Evolutionary conservation across 2,329 filamentous ascomycete species (phyloP).

Genomic region (Trichoderma citrinoviride): DNA sequence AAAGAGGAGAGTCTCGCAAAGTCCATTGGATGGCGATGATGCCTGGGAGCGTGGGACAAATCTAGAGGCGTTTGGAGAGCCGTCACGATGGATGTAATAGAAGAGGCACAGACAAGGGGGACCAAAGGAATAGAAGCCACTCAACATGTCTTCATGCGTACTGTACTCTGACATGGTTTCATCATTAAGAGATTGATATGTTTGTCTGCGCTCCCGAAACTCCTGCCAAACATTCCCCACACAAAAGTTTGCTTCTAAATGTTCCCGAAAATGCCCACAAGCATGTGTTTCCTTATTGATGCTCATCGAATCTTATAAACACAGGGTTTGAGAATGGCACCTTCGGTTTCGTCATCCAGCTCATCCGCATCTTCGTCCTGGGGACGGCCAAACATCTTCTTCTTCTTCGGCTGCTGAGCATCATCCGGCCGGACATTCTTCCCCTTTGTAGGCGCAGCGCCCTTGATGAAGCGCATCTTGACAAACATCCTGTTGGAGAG

Average conservation of each 20-base stretch:
- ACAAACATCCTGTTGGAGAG: constrained; percentile 97
- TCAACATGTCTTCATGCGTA: neutral
- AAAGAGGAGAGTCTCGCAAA: neutral
- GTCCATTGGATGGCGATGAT: neutral
- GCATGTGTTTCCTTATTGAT: no score
- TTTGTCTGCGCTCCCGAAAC: neutral
- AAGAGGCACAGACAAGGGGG: neutral
- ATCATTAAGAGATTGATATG: neutral
- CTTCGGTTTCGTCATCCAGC: constrained; percentile 63
- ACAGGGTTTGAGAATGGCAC: constrained; percentile 79
- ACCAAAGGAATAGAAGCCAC: neutral
- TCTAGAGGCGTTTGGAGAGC: constrained; percentile 16
- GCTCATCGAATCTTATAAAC: constrained; percentile 85
- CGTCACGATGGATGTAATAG: constrained; percentile 3
- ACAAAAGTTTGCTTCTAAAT: neutral
- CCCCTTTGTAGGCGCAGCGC: constrained; percentile 68
- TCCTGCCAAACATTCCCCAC: neutral
- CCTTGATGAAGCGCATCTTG: constrained; percentile 91
- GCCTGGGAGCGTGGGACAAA: neutral
- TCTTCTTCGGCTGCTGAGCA: constrained; percentile 41
- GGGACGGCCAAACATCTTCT: constrained; percentile 52
- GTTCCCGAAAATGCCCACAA: neutral
- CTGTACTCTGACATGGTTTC: neutral
- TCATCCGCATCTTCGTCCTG: constrained; percentile 55
- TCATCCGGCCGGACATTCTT: constrained; percentile 64